Base-by-base conservation (phyloP, 352 stramenopile species). In the Pythium insidiosum region DNA sequence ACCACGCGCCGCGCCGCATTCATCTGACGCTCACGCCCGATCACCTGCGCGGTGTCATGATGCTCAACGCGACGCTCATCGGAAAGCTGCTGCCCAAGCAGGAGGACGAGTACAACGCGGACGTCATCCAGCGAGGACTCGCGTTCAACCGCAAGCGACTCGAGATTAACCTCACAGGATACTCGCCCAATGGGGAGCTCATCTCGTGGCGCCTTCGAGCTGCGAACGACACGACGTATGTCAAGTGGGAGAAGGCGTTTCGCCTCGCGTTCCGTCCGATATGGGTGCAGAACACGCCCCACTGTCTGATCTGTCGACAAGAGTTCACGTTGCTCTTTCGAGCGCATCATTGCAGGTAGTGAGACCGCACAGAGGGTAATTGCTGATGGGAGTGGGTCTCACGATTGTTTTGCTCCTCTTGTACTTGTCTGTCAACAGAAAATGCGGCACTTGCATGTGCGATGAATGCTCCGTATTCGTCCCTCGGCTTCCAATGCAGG, bases 381-480 rank as follows among this genome's bases (percentile, higher is more conserved):
- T n/a, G n/a, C n/a, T n/a, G n/a, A n/a, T n/a, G n/a, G n/a, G n/a
- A n/a, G n/a, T n/a, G n/a, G 38, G 28, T 13, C 40, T 26, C 38
- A 10, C 23, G 2, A 7, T n/a, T 4, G 42, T 34, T 22, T 34
- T 40, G n/a, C n/a, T n/a, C n/a, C n/a, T n/a, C n/a, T n/a, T n/a
- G n/a, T n/a, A n/a, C n/a, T n/a, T n/a, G n/a, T n/a, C n/a, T n/a
- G n/a, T n/a, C n/a, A 11, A 16, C 41, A 81, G 72, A 25, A 89
- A 92, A 45, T 92, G 79, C 38, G 76, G 79, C 11, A 89, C 72
- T 12, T 89, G 79, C 40, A 87, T 92, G 67, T 92, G 79, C 34
- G 73, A 87, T n/a, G 68, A 88, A 28, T 92, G 79, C 55, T 88
- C 76, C 0, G 70, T 87, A 30, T 82, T 86, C 40, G 76, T 82